phyloP scores from a whole-genome alignment of 2,329 filamentous ascomycete genomes.

The Sporothrix brasiliensis region DNA sequence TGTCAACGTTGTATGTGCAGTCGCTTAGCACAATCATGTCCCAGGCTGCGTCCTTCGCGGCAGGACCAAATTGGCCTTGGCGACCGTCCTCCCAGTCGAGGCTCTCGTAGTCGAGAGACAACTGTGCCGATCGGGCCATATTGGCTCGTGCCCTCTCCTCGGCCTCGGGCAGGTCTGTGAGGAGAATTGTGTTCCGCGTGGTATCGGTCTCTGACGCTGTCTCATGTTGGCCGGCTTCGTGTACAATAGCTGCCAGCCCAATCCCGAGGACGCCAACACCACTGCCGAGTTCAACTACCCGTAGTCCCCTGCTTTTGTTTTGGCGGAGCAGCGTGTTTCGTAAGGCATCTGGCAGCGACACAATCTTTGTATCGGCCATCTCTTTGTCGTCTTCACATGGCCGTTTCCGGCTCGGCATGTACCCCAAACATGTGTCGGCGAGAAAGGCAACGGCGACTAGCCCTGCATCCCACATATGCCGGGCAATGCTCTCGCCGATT shows the following conservation, averaged over 20 bases:
- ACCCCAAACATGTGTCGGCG: slow-evolving; percentile 38
- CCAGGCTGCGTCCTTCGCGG: slow-evolving; percentile 49
- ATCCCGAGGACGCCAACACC: slow-evolving; percentile 61
- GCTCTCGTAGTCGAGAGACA: slow-evolving; percentile 54
- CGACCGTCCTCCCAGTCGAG: slow-evolving; percentile 61
- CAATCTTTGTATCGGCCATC: not conserved
- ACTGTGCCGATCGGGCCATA: slow-evolving; percentile 41
- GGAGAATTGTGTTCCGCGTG: slow-evolving; percentile 34
- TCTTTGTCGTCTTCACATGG: not conserved
- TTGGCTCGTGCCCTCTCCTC: slow-evolving; percentile 55
- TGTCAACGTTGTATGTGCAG: slow-evolving; percentile 64
- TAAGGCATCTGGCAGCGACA: slow-evolving; percentile 36
- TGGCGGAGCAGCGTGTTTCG: slow-evolving; percentile 41
- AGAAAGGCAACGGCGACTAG: slow-evolving; percentile 50
- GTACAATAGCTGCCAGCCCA: slow-evolving; percentile 46
- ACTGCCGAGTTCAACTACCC: slow-evolving; percentile 59
- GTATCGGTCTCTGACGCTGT: too few relatives aligned
- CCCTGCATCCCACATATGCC: slow-evolving; percentile 63
- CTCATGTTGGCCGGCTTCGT: not conserved
- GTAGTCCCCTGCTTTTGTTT: slow-evolving; percentile 39
- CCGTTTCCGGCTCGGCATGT: slow-evolving; percentile 2
- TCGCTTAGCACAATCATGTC: slow-evolving; percentile 61
- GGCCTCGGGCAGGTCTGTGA: slow-evolving; percentile 61
- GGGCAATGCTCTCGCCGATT: slow-evolving; percentile 62
- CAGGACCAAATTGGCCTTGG: slow-evolving; percentile 49